Base-by-base conservation (phyloP, 768 basidiomycete genomes). In the Pleurotus giganteus region DNA sequence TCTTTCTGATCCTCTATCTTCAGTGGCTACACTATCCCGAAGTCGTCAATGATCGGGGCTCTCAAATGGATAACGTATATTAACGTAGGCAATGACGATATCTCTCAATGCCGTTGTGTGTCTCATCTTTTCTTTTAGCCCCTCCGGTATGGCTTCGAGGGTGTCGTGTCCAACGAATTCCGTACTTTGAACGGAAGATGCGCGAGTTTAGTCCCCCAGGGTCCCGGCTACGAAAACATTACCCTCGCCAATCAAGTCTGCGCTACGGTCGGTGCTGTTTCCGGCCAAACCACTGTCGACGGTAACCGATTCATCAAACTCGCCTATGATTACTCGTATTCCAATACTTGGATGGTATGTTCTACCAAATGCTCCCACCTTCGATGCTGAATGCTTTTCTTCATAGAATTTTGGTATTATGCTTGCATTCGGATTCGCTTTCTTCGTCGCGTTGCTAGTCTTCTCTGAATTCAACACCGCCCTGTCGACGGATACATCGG, bases 371-470 rank as follows among this genome's bases (percentile, higher is more conserved):
- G n/a, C n/a, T n/a, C n/a, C n/a, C n/a, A n/a, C n/a, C n/a, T n/a
- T 42, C 53, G 1, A 58, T 23, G 11, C 23, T 13, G 47, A 12
- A 42, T 41, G 2, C 39, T 12, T 27, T 7, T 13, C n/a, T 32
- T 27, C 4, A 4, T 46, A 85, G 83, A 82, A 87, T 58, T 79
- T 78, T 50, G 91, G 90, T 21, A 86, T 94, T 52, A 67, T 86
- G 26, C 54, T 86, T 55, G 87, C 77, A 0, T 91, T 91, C 64
- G 79, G 77, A 29, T 28, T 80, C 17, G 79, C 68, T 56, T 89
- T 88, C 66, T 64, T 85, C 56, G 27, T 66, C 5, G 60, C 76
- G 17, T 79, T 86, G 13, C 72, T 91, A 51, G 2, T 81, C 37
- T 80, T 86, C 66, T 83, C 86, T 1, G 84, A 89, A 69, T 65